Evolutionary conservation across 2,329 filamentous ascomycete genomes (phyloP).

Genomic region (Fusarium compactum): DNA sequence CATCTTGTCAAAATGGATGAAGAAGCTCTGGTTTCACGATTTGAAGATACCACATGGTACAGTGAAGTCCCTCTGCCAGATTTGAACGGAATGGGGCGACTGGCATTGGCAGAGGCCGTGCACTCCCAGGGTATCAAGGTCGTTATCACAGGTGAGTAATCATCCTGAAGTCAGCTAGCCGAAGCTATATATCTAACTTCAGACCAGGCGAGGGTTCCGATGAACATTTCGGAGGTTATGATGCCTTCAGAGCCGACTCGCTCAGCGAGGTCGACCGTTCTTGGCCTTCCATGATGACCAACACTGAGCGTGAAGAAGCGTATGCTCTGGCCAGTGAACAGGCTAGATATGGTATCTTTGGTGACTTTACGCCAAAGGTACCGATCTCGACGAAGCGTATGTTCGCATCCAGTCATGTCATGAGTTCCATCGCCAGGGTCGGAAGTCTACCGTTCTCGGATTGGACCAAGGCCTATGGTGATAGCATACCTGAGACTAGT

Average conservation of each 20-base stretch:
- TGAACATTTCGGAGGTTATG: conserved; percentile 3
- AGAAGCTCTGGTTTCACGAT: not conserved
- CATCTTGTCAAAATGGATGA: conserved; percentile 11
- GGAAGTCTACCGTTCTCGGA: not conserved
- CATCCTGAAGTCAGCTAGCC: rapidly evolving
- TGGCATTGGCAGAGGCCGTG: conserved; percentile 3
- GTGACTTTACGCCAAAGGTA: not conserved
- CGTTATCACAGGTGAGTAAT: not conserved
- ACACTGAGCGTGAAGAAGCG: not conserved
- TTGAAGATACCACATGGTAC: conserved; percentile 5
- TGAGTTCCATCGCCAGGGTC: conserved; percentile 4
- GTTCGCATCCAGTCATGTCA: not conserved
- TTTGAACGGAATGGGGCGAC: not conserved
- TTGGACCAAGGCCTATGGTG: not conserved
- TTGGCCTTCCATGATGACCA: conserved; percentile 1
- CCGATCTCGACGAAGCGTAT: not conserved
- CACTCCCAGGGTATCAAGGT: conserved; percentile 4
- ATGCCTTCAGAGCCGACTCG: conserved; percentile 1
- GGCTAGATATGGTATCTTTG: conserved; percentile 3
- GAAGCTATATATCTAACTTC: not conserved
- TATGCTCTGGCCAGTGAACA: not conserved
- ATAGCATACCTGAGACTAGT: not conserved
- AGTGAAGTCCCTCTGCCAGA: conserved; percentile 8
- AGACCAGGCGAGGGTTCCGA: not conserved
- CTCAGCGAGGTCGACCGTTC: conserved; percentile 1